Evolutionary conservation across 768 basidiomycete species (phyloP).

Genomic region (Baorangia bicolor): DNA sequence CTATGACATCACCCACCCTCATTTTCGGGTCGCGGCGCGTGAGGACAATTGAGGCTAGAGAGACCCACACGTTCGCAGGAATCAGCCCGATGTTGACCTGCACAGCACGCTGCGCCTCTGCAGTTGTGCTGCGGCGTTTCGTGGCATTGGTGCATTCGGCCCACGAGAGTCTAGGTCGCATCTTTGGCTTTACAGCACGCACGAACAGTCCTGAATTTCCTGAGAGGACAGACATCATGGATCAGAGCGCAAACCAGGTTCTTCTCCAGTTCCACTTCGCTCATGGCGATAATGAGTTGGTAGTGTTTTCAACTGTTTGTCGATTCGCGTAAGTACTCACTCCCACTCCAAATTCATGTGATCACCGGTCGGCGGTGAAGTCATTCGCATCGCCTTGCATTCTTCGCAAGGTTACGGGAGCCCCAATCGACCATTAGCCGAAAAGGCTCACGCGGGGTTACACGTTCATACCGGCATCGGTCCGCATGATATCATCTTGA

Average conservation of each 20-base stretch:
- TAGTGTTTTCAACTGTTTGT: neutral
- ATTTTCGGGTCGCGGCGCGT: neutral
- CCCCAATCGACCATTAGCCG: neutral
- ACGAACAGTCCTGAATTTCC: neutral
- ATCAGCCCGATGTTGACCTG: neutral
- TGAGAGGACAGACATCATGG: neutral
- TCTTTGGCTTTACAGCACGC: neutral
- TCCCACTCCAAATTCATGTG: constrained; percentile 6
- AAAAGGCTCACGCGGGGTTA: neutral
- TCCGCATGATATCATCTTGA: too few relatives aligned
- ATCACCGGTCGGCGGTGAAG: too few relatives aligned
- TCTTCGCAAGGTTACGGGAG: too few relatives aligned
- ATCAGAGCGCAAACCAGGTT: neutral
- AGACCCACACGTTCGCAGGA: neutral
- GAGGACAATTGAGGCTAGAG: too few relatives aligned
- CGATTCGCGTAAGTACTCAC: neutral
- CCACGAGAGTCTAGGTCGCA: neutral
- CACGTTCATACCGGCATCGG: too few relatives aligned
- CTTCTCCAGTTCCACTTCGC: neutral
- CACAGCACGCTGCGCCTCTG: neutral
- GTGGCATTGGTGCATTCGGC: neutral
- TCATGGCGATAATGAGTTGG: neutral
- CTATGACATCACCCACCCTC: constrained; percentile 25
- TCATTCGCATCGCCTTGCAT: too few relatives aligned
- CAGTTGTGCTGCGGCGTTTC: too few relatives aligned